Conservation (phyloP, 352 stramenopile genomes). For the Thalassiosira ordinaria region DNA sequence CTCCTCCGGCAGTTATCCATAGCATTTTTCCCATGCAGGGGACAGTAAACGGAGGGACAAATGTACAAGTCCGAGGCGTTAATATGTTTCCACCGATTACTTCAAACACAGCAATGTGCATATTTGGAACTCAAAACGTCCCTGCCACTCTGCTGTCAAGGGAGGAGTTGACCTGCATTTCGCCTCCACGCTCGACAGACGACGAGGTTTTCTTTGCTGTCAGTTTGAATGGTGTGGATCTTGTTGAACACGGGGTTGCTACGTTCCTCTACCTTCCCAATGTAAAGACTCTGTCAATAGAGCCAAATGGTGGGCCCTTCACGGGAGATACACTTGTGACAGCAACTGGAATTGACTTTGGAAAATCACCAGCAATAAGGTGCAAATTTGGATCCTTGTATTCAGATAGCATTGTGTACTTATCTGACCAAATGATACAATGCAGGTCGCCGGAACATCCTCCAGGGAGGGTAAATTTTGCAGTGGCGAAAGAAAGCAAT, state of each 20-base stretch:
- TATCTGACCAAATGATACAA: slow-evolving; percentile 58
- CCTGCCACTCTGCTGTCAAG: slow-evolving; percentile 49
- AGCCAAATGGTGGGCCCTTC: slow-evolving; percentile 61
- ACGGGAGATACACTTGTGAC: slow-evolving; percentile 72
- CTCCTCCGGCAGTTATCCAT: slow-evolving; percentile 34
- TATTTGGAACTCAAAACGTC: slow-evolving; percentile 59
- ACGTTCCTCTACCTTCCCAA: slow-evolving; percentile 55
- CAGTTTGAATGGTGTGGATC: slow-evolving; percentile 62
- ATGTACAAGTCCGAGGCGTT: slow-evolving; percentile 60
- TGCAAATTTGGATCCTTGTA: slow-evolving; percentile 70
- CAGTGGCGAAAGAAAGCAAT: slow-evolving; percentile 45
- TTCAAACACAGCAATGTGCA: slow-evolving; percentile 46
- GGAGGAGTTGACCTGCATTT: slow-evolving; percentile 57
- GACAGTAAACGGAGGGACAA: slow-evolving; percentile 50
- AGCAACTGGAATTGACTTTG: slow-evolving; percentile 68
- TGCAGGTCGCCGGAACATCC: slow-evolving; percentile 61
- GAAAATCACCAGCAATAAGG: slow-evolving; percentile 44
- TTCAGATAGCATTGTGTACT: slow-evolving; percentile 45
- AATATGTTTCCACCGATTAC: slow-evolving; percentile 47
- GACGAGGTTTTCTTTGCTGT: slow-evolving; percentile 44
- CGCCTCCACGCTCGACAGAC: slow-evolving; percentile 35
- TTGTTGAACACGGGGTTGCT: slow-evolving; percentile 17
- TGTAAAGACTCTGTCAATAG: slow-evolving; percentile 53
- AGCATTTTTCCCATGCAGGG: slow-evolving; percentile 56
- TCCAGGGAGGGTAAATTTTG: slow-evolving; percentile 49